Conservation (phyloP, 2,329 filamentous ascomycete species). For the Rutstroemia sp. region DNA sequence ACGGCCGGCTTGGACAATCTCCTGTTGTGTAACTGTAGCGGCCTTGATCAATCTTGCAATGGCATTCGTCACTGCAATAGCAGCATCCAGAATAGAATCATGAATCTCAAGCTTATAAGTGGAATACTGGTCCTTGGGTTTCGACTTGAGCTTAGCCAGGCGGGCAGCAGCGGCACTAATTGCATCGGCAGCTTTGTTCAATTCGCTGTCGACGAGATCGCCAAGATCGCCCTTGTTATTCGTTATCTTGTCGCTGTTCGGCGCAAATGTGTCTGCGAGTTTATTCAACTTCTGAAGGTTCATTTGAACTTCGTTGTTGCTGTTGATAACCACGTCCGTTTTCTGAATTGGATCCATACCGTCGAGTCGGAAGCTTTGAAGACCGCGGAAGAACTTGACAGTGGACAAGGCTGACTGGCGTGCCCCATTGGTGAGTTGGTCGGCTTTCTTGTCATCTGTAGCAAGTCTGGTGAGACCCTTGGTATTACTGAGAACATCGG, state of each 20-base stretch:
- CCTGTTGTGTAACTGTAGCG: conserved; percentile 84
- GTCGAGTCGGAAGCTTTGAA: conserved; percentile 90
- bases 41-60: conserved; percentile 94
- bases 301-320: conserved; percentile 92
- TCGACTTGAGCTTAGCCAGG: conserved; percentile 87
- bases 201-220: conserved; percentile 84
- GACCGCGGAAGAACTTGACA: conserved; percentile 88
- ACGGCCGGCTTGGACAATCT: conserved; percentile 90
- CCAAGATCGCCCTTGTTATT: conserved; percentile 78
- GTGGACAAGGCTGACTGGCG: conserved; percentile 79
- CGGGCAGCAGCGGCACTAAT: conserved; percentile 89
- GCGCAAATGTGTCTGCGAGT: conserved; percentile 84
- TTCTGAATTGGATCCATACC: conserved; percentile 86
- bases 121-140: conserved; percentile 90
- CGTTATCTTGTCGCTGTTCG: conserved; percentile 74
- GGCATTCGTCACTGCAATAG: conserved; percentile 85
- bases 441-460: conserved; percentile 90
- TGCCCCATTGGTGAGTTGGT: conserved; percentile 74
- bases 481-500: conserved; percentile 91
- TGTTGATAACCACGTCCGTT: conserved; percentile 95
- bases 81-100: conserved; percentile 89
- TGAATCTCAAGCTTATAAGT: conserved; percentile 96
- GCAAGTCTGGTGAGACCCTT: conserved; percentile 92
- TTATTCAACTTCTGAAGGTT: conserved; percentile 91
- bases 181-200: conserved; percentile 89